Conservation (phyloP, 2,329 filamentous ascomycete species). For the Aphanoascus verrucosus region DNA sequence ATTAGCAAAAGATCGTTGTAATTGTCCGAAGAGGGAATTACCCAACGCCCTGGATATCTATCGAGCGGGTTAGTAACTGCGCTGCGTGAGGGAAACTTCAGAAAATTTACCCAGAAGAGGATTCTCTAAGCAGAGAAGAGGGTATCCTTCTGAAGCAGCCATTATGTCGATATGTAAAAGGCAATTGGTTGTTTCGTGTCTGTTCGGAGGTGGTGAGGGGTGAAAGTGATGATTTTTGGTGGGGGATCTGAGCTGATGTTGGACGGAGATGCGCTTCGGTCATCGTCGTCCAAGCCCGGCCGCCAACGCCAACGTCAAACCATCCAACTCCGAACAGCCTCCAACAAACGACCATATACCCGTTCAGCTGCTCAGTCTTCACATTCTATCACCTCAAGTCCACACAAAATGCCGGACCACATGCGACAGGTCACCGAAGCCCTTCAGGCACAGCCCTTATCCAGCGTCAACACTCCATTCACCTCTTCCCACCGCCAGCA, state of each 20-base stretch:
- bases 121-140: slow-evolving; percentile 91
- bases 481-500: slow-evolving; percentile 35
- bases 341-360: background rate
- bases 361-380: background rate
- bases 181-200: slow-evolving; percentile 11
- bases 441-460: slow-evolving; percentile 72
- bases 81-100: background rate
- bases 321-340: background rate
- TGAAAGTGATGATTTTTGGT: slow-evolving; percentile 3
- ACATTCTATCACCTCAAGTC: background rate
- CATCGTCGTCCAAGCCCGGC: too few relatives aligned
- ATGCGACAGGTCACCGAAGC: slow-evolving; percentile 63
- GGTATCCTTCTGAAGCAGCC: slow-evolving; percentile 67
- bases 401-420: slow-evolving; percentile 44
- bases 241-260: slow-evolving; percentile 4
- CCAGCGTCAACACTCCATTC: slow-evolving; percentile 69
- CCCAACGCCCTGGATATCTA: slow-evolving; percentile 81
- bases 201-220: slow-evolving; percentile 9
- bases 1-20: slow-evolving; percentile 21
- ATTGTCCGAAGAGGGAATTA: slow-evolving; percentile 29
- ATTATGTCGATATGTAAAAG: slow-evolving; percentile 40
- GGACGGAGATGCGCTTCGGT: background rate
- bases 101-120: slow-evolving; percentile 69
- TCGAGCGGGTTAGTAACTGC: slow-evolving; percentile 19
- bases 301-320: background rate